Conservation (phyloP, 805 yeast species). For the Pichia thaimueangensis region DNA sequence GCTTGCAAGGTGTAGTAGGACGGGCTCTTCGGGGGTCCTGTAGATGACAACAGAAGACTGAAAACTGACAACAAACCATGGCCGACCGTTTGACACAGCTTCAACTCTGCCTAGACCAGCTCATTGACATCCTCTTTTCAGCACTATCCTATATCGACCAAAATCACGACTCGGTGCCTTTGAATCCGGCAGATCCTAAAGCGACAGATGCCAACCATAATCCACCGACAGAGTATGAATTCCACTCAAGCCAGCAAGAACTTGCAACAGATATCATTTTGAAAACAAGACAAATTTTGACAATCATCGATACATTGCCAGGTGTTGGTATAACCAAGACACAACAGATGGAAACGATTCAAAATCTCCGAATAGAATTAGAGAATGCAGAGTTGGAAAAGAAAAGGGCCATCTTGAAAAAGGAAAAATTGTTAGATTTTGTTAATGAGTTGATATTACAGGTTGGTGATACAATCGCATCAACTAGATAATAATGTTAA, state of each 20-base stretch:
- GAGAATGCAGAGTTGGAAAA: conserved; percentile 54
- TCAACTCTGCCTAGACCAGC: conserved; percentile 79
- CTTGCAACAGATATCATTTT: conserved; percentile 77
- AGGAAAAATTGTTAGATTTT: conserved; percentile 53
- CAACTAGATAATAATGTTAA: conserved; percentile 33
- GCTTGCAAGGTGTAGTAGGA: no score
- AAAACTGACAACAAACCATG: no score
- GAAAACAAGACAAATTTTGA: conserved; percentile 79
- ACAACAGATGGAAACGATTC: conserved; percentile 62
- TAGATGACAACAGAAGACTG: no score
- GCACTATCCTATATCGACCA: conserved; percentile 75
- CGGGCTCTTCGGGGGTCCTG: no score
- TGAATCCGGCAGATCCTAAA: conserved; percentile 44
- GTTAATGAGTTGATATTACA: conserved; percentile 62
- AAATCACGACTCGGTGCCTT: conserved; percentile 55
- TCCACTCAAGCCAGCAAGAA: conserved; percentile 55
- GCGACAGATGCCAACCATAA: conserved; percentile 59
- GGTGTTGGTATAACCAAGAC: conserved; percentile 83
- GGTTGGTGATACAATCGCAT: conserved; percentile 50
- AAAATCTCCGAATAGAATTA: conserved; percentile 55
- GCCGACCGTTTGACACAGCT: conserved; percentile 86
- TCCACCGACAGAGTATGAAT: conserved; percentile 29
- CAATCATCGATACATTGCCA: conserved; percentile 82
- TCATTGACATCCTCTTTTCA: conserved; percentile 74
- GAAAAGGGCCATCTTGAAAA: conserved; percentile 49